Percentiles rank a stretch among this genome's conserved stretches.
phyloP scores from a whole-genome alignment of 345 rosid species.

The Zanthoxylum bungeanum region DNA sequence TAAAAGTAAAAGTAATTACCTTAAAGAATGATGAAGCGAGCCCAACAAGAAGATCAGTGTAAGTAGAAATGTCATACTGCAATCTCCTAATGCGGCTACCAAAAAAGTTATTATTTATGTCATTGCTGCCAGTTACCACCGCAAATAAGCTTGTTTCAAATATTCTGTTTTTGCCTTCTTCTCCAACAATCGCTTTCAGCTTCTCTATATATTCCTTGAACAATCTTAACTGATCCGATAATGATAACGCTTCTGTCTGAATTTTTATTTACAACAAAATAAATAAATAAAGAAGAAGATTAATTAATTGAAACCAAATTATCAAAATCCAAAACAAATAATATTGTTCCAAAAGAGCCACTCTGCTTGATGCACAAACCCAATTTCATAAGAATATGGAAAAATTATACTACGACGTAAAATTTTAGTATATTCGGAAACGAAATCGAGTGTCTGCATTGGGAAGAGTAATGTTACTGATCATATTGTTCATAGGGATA shows the following conservation, averaged over 20 bases:
- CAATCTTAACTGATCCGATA: constrained; percentile 31
- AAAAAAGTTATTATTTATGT: constrained; percentile 29
- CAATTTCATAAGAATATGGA: too few relatives aligned
- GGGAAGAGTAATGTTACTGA: too few relatives aligned
- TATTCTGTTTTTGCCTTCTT: constrained; percentile 16
- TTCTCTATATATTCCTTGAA: constrained; percentile 33
- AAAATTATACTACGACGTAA: too few relatives aligned
- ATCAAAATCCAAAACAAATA: too few relatives aligned
- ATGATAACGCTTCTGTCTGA: constrained; percentile 17
- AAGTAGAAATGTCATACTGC: constrained; percentile 15
- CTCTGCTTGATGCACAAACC: too few relatives aligned
- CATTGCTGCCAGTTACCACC: constrained; percentile 35
- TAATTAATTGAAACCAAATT: background rate
- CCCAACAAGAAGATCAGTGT: constrained; percentile 15
- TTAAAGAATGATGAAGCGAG: constrained; percentile 21
- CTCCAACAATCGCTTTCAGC: constrained; percentile 27
- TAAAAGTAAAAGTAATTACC: too few relatives aligned
- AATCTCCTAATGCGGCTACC: background rate
- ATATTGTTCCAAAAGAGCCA: too few relatives aligned
- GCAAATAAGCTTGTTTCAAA: constrained; percentile 25
- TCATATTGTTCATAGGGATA: too few relatives aligned
- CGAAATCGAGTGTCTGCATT: too few relatives aligned
- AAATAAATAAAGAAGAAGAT: background rate
- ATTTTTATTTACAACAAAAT: too few relatives aligned
- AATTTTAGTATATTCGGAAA: too few relatives aligned